A percentile compares a stretch with the other conserved stretches of the same genome.
phyloP scores from a whole-genome alignment of 352 stramenopile species.

The Pythium chondricola region DNA sequence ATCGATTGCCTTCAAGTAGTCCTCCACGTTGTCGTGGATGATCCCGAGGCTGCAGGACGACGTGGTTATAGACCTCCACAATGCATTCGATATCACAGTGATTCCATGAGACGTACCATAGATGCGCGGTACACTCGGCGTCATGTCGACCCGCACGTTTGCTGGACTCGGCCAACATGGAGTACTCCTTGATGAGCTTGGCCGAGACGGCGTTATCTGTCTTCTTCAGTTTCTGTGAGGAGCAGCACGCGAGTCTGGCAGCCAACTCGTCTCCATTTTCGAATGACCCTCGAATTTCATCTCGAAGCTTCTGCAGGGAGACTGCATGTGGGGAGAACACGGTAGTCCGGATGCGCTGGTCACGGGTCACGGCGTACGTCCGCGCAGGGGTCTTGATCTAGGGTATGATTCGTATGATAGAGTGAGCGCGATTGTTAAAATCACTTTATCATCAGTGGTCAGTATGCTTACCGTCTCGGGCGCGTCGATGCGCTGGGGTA shows the following conservation, averaged over 20 bases:
- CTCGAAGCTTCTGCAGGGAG: slow-evolving; percentile 40
- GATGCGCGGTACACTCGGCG: slow-evolving; percentile 75
- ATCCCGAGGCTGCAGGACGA: slow-evolving; percentile 56
- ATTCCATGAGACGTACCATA: slow-evolving; percentile 44
- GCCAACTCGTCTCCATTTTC: slow-evolving; percentile 42
- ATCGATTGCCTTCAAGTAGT: slow-evolving; percentile 79
- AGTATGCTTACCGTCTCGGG: slow-evolving; percentile 38
- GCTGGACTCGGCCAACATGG: slow-evolving; percentile 78
- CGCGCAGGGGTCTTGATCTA: slow-evolving; percentile 75
- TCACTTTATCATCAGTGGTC: neutral
- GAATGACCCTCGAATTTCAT: slow-evolving; percentile 36
- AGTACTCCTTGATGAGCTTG: slow-evolving; percentile 77
- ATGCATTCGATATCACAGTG: too few species aligned
- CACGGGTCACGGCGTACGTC: slow-evolving; percentile 37
- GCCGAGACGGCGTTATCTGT: slow-evolving; percentile 51
- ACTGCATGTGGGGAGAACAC: slow-evolving; percentile 65
- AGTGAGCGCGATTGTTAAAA: neutral
- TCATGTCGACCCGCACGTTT: slow-evolving; percentile 79
- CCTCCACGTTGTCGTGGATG: slow-evolving; percentile 83
- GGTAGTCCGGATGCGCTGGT: slow-evolving; percentile 66
- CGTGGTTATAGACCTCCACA: too few species aligned
- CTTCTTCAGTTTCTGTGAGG: slow-evolving; percentile 54
- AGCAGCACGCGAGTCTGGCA: slow-evolving; percentile 48
- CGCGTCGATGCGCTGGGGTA: slow-evolving; percentile 71
- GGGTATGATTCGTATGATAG: neutral